Evolutionary conservation across 202 grass and related monocot species (phyloP), one percentile per base, ranked within the genome.

Genomic region (Panicum virgatum): DNA sequence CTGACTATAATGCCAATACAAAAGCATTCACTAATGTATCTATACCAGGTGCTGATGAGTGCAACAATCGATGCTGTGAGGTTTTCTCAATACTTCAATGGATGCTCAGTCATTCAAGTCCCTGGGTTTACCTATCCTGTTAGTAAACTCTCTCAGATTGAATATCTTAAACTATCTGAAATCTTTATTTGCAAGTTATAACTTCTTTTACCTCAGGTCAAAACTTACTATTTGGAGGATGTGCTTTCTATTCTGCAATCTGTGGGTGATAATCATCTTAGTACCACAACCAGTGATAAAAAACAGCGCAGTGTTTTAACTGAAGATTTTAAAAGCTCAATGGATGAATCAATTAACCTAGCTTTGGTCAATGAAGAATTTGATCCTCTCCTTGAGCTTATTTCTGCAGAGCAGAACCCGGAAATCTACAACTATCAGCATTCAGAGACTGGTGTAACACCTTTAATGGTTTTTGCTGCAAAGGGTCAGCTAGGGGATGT

Each of bases 211-310:
- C 25, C 48, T 62, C 64, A 98, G 96, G 96, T 98, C 18, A 93
- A 95, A 91, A 78, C 73, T 84, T 98, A 91, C 67, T 98, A 95
- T 90, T 90, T 98, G 87, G 96, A 98, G 80, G 96, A 98, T 68
- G 96, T 95, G 26, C 90, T 98, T 62, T 93, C 88, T 47, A 93
- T 95, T 86, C 73, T 98, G 78, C 88, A 90, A 44, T 88, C 90
- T 80, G 68, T 45, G 32, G 73, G 78, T 69, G 88, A 88, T 76
- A 95, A 95, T 70, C 89, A 91, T 87, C 87, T 98, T 58, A 74
- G 85, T 84, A 71, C 74, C 69, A 36, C 38, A 77, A 47, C 62
- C 47, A 69, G 72, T 82, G 86, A 75, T 73, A 64, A 83, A 67
- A 82, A 81, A 42, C 65, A 83, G 60, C 42, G 60, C 40, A 80